Base-by-base conservation (phyloP, 306 rosid genomes). In the Erythrophleum fordii region DNA sequence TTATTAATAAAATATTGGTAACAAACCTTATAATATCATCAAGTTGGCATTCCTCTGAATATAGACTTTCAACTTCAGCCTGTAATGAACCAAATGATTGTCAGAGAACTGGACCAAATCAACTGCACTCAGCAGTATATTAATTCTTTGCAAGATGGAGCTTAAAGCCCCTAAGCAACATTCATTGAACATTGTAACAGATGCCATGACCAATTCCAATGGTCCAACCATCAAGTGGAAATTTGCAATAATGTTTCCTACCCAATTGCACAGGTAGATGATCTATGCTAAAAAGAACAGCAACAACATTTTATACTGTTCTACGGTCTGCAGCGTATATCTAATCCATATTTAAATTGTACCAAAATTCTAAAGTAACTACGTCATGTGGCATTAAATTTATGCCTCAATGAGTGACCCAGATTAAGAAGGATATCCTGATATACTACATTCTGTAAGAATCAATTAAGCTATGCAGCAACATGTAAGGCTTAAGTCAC, bases 11-110 rank as follows among this genome's bases (percentile, higher is more conserved):
- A 13, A 58, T 45, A 72, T 59, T 60, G 42, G 73, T 39, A 71
- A 56, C 82, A 65, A 75, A 94, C 98, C 94, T 86, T 89, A 94
- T 91, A 25, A 76, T 77, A 49, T 88, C 91, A 39, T 92, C 96
- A 68, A 94, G 88, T 78, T 72, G 81, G 76, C 55, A 80, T 78
- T 94, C 98, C 67, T 87, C 86, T 18, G 80, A 90, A 81, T 68
- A 82, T 69, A 90, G 82, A 77, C 81, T 85, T 73, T 73, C 89
- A 85, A 89, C 91, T 81, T 91, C 98, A 82, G 83, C 91, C 98
- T 94, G 93, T 53, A 84, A 86, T 25, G 73, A 84, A 69, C 31
- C 81, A 73, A 84, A 84, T 28, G 35, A 53, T 11, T 49, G 48
- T 69, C 34, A 64, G 76, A 75, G 83, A 73, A 17, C 72, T 73